Base-by-base conservation (phyloP, 495 filamentous ascomycete species). In the Penicillium waksmanii region DNA sequence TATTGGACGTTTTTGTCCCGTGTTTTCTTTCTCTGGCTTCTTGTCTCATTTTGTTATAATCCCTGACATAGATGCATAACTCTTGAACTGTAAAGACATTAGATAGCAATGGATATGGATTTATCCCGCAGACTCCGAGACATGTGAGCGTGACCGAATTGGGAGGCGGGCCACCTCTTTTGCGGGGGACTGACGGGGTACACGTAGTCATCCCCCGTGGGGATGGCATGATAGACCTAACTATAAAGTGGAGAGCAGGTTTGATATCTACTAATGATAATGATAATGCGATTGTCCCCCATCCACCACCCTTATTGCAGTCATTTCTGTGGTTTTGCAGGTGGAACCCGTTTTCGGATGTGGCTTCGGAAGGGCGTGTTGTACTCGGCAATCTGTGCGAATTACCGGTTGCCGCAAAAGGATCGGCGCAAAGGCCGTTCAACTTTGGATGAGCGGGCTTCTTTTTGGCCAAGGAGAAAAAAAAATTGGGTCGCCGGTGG, bases 321-420 rank as follows among this genome's bases (percentile, higher is more conserved):
- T n/a, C 36, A 38, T 13, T 36, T 36, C 2, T 36, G 13, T 36
- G 3, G 3, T n/a, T 44, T 18, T 18, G 7, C 6, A 13, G 38
- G 62, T 65, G 62, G 63, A 56, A 12, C 51, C 54, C 5, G 15
- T 19, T 11, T 21, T 48, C 50, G 42, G 33, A 34, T 10, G 4
- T 54, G 62, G 10, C 52, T 19, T 56, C 40, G 46, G 48, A 56
- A 64, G n/a, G 56, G 53, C 42, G 42, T 46, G n/a, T 44, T 33
- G 56, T 35, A 48, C 47, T 64, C 65, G 66, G 66, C 40, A 55
- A 66, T 68, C 63, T 64, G 13, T 64, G 66, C 66, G 66, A 68
- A 60, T 57, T 17, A 36, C 57, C 58, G 64, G 18, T 31, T 15
- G 17, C 2, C 34, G 2, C 34, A 15, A 17, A 38, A 23, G 8